Conservation (phyloP, 2,329 filamentous ascomycete genomes). For the Macrophomina pseudophaseolina region DNA sequence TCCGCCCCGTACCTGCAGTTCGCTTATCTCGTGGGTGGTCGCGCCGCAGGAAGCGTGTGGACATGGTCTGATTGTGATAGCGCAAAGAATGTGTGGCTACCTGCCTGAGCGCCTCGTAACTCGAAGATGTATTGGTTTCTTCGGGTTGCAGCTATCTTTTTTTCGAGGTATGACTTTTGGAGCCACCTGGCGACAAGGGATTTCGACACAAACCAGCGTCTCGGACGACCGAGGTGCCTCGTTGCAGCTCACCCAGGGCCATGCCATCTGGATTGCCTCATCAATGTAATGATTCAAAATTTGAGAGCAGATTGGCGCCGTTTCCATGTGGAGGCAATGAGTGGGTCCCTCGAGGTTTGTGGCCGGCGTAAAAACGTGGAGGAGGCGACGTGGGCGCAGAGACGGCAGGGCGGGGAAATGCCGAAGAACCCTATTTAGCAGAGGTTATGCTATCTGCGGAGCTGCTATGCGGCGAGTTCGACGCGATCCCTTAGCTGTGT, state of each 20-base stretch:
- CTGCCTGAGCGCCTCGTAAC: too few species aligned
- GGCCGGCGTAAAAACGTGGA: neutral
- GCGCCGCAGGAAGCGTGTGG: neutral
- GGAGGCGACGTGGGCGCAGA: neutral
- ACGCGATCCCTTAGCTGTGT: neutral
- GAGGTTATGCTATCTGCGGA: neutral
- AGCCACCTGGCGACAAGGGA: too few species aligned
- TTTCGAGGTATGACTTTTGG: too few species aligned
- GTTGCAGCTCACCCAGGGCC: neutral
- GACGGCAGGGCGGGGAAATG: neutral
- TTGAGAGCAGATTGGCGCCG: neutral
- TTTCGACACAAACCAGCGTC: too few species aligned
- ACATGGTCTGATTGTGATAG: neutral
- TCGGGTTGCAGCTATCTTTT: too few species aligned
- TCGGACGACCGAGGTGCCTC: too few species aligned
- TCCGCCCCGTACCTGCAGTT: neutral
- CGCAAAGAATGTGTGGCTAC: neutral
- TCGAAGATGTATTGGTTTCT: too few species aligned
- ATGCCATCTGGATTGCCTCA: neutral
- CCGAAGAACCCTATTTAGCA: neutral
- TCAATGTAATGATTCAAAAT: neutral
- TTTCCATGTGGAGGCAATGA: neutral
- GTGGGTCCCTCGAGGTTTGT: neutral
- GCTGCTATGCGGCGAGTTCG: neutral
- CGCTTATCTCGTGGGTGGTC: neutral